Percentiles rank a stretch among this genome's conserved stretches.
phyloP scores from a whole-genome alignment of 169 alveolate genomes.

The Plasmodium chabaudi region DNA sequence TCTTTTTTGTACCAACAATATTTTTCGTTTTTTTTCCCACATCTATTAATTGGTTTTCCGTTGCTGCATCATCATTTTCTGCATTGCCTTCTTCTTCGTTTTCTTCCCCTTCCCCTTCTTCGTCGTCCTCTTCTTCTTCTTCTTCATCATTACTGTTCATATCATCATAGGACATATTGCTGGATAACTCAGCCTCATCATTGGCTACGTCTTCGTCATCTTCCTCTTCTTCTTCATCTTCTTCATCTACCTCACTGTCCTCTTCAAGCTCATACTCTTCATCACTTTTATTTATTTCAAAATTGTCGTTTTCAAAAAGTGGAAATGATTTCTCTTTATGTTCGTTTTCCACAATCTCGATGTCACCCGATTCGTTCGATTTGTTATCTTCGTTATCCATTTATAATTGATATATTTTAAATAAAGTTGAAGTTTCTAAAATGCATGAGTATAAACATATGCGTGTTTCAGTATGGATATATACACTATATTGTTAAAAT shows the following conservation, averaged over 20 bases:
- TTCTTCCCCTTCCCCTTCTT: conserved; percentile 59
- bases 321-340: conserved; percentile 30
- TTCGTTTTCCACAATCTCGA: too few species aligned
- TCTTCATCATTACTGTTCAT: conserved; percentile 74
- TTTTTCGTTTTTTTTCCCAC: not conserved
- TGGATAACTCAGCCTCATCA: conserved; percentile 58
- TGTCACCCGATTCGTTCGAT: too few species aligned
- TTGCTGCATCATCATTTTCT: not conserved
- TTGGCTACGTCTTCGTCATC: conserved; percentile 60
- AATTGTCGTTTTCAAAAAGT: conserved; percentile 16
- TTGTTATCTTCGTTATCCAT: too few species aligned
- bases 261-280: not conserved
- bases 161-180: conserved; percentile 31
- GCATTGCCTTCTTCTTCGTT: not conserved
- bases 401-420: too few species aligned
- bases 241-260: not conserved
- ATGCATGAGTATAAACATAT: too few species aligned
- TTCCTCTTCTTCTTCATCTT: conserved; percentile 29
- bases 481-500: too few species aligned
- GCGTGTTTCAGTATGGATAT: too few species aligned
- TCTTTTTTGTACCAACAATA: conserved; percentile 13
- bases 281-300: conserved; percentile 3
- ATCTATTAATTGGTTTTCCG: not conserved
- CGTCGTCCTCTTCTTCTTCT: conserved; percentile 74
- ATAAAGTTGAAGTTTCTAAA: too few species aligned